Evolutionary conservation across 1,284 basidiomycete genomes (phyloP).

Genomic region (Microbotryum silenes-acaulis): DNA sequence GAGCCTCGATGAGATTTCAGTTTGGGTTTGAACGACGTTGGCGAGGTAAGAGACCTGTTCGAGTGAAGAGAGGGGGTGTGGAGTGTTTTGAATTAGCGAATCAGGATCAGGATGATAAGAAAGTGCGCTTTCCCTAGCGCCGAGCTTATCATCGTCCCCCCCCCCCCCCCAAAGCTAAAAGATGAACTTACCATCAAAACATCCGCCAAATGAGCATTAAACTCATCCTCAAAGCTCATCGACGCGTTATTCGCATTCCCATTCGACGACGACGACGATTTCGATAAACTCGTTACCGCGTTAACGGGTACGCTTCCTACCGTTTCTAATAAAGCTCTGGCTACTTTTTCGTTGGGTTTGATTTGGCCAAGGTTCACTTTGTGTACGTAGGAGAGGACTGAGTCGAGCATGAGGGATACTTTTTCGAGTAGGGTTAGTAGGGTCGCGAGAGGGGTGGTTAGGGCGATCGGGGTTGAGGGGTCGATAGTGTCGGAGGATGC

Average conservation of each 20-base stretch:
- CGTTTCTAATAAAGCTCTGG: slow-evolving; percentile 86
- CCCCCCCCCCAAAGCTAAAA: not conserved
- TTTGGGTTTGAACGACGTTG: slow-evolving; percentile 87
- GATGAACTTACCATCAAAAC: slow-evolving; percentile 47
- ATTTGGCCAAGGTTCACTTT: slow-evolving; percentile 69
- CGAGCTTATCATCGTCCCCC: no score
- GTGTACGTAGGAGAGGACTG: slow-evolving; percentile 78
- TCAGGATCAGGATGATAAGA: no score
- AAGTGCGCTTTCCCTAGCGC: no score
- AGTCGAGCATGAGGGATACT: slow-evolving; percentile 55
- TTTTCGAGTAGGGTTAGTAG: slow-evolving; percentile 32
- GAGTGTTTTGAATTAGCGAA: slow-evolving; percentile 9
- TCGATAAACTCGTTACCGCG: not conserved
- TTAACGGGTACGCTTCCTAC: slow-evolving; percentile 48
- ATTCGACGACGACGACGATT: no score
- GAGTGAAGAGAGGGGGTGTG: slow-evolving; percentile 13
- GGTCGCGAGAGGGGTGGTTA: slow-evolving; percentile 44
- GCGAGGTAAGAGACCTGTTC: slow-evolving; percentile 81
- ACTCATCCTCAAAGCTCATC: slow-evolving; percentile 47
- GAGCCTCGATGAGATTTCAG: slow-evolving; percentile 83
- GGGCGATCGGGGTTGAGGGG: slow-evolving; percentile 32
- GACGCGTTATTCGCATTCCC: not conserved
- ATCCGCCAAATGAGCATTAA: slow-evolving; percentile 60
- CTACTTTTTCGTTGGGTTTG: slow-evolving; percentile 77
- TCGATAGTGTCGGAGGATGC: slow-evolving; percentile 33